Evolutionary conservation across 495 filamentous ascomycete genomes (phyloP), one percentile per base, ranked within the genome.

Genomic region (Xylaria cubensis): DNA sequence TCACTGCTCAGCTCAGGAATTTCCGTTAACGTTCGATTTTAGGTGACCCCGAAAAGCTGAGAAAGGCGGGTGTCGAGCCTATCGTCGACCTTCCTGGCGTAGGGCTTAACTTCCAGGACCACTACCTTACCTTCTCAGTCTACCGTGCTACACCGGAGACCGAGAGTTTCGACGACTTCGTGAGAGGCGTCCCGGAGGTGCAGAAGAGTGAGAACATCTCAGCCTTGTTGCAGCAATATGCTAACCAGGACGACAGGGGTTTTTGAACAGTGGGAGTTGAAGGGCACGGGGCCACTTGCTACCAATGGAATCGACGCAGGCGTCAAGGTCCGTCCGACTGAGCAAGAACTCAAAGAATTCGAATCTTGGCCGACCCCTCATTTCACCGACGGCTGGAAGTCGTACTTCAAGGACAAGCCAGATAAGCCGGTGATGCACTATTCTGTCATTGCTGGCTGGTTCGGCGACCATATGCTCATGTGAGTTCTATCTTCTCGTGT

Each of bases 381-480:
- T 42, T 94, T 94, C 78, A 83, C 83, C 29, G 78, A 82, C 13
- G 92, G 92, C 10, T 94, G 92, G 91, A 89, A 95, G 69, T 88
- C 86, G 34, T 94, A 95, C 83, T 96, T 94, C 82, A 93, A 94
- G 84, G 82, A 94, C 75, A 93, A 94, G 82, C 91, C 92, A 0
- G 92, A 95, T 80, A 94, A 94, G 85, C 93, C 93, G 0, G 92
- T 95, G 42, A 94, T 95, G 92, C 92, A 94, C 74, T 92, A 92
- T 74, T 90, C 88, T 1, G 83, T 93, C 63, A 92, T 92, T 70
- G 82, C 90, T 17, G 90, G 90, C 74, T 89, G 87, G 84, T 89
- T 89, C 64, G 88, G 88, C 21, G 90, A 93, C 80, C 91, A 92
- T 76, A 91, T 92, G 88, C 84, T 91, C 32, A 88, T 92, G 84